Evolutionary conservation across 1,284 basidiomycete genomes (phyloP).

Genomic region (Schizophyllum amplum): DNA sequence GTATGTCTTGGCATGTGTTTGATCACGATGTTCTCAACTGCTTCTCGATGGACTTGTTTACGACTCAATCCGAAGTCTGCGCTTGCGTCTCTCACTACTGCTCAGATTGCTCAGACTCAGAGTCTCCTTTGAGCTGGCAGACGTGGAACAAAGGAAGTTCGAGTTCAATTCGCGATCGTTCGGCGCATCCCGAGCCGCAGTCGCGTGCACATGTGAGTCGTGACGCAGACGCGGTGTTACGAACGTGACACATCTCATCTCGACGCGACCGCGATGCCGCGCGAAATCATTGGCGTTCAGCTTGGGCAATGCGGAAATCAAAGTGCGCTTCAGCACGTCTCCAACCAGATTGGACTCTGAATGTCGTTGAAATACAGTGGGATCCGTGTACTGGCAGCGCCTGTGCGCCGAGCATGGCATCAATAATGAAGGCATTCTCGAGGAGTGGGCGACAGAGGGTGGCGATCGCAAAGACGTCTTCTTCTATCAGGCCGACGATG

Average conservation of each 20-base stretch:
- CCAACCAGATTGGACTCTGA: too few relatives aligned
- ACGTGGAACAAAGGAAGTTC: too few relatives aligned
- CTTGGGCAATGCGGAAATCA: conserved; percentile 97
- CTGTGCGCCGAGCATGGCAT: conserved; percentile 96
- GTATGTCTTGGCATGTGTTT: too few relatives aligned
- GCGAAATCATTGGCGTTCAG: conserved; percentile 82
- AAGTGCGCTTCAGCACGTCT: conserved; percentile 47
- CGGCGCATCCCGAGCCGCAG: too few relatives aligned
- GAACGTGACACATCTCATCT: neutral
- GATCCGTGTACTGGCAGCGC: conserved; percentile 91
- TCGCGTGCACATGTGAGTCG: neutral
- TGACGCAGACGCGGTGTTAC: neutral
- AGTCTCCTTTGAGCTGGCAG: too few relatives aligned
- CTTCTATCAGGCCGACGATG: conserved; percentile 99
- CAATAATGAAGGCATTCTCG: conserved; percentile 85
- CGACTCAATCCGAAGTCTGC: too few relatives aligned
- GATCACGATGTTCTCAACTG: too few relatives aligned
- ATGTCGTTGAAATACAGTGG: conserved; percentile 50
- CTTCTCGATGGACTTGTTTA: too few relatives aligned
- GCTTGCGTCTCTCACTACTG: too few relatives aligned
- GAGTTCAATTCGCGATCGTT: too few relatives aligned
- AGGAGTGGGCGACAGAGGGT: conserved; percentile 91
- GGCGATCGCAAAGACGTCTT: conserved; percentile 98
- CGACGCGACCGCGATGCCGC: conserved; percentile 52
- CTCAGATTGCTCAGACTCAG: too few relatives aligned